Evolutionary conservation across 371 early-diverging fungal species (phyloP), one percentile per base, ranked within the genome.

Genomic region (Blakeslea trispora): DNA sequence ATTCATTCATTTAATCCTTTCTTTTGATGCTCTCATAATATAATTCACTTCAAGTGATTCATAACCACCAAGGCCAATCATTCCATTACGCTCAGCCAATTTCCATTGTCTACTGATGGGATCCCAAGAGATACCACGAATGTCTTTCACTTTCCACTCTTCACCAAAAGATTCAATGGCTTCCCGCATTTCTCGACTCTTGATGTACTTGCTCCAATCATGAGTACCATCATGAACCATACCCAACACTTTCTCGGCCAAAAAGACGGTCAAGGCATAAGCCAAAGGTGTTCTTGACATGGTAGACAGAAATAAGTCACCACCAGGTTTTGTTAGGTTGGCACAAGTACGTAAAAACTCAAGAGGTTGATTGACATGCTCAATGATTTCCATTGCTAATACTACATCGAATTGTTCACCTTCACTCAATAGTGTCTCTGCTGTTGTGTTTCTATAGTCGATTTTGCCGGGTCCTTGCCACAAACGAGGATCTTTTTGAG

Each of bases 151-250:
- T 3, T 47, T 22, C 79, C 79, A 79, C 8, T 68, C 71, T 17
- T 68, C 61, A 22, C 68, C 72, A 57, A 78, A 69, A 0, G 68
- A 63, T 18, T 64, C 54, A 19, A 69, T 54, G 9, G 66, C 70
- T 11, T 66, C 63, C 4, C 17, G 37, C 17, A 69, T 28, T 19
- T 67, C 68, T 41, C 40, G 50, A 34, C 65, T 65, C 19, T 69
- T 75, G 47, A 96, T 78, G 63, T 93, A 97, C 70, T 95, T 95
- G 37, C 72, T 67, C 82, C 87, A 86, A 24, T 92, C 88, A 57
- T 97, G 98, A 0, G 98, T 97, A 5, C 94, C 94, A 2, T 74
- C 64, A 10, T 93, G 93, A 0, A 96, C 95, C 75, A 89, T 70
- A 8, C 83, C 64, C 24, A 96, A 58, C 1, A 94, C 62, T 42